A percentile compares a stretch with the other conserved stretches of the same genome.
Conservation (phyloP, 2,329 filamentous ascomycete genomes). For the Phaeosphaeria sp. region DNA sequence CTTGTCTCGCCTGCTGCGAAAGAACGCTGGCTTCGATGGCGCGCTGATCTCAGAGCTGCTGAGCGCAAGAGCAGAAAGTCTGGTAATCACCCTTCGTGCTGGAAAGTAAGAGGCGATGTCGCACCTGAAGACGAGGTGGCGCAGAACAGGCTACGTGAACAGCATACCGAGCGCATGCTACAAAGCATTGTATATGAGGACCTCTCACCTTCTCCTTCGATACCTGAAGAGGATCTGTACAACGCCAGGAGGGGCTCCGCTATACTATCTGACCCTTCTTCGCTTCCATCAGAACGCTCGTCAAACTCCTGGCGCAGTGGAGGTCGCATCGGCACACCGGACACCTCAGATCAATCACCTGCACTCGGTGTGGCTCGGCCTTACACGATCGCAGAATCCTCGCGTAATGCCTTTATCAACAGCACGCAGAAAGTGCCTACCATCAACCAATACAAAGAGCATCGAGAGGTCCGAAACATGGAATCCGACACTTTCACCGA, state of each 20-base stretch:
- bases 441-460: conserved; percentile 24
- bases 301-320: conserved; percentile 25
- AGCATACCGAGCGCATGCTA: conserved; percentile 48
- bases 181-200: conserved; percentile 14
- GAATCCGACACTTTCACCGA: conserved; percentile 16
- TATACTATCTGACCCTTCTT: conserved; percentile 21
- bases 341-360: conserved; percentile 17
- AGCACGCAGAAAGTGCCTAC: conserved; percentile 51
- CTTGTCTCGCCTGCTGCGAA: conserved; percentile 81
- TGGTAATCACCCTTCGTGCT: conserved; percentile 33
- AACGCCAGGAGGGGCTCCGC: conserved; percentile 16
- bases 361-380: conserved; percentile 10
- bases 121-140: conserved; percentile 37
- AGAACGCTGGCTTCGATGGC: conserved; percentile 82
- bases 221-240: conserved; percentile 25
- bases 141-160: conserved; percentile 42
- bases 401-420: conserved; percentile 51
- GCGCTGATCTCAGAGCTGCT: conserved; percentile 69
- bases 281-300: conserved; percentile 23
- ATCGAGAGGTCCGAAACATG: conserved; percentile 7
- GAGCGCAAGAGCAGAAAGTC: conserved; percentile 55
- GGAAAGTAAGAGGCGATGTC: conserved; percentile 28
- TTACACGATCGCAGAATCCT: conserved; percentile 38
- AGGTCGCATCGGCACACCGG: conserved; percentile 21
- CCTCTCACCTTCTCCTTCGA: conserved; percentile 28